Evolutionary conservation across 768 basidiomycete genomes (phyloP).

Genomic region (Trametes maxima): DNA sequence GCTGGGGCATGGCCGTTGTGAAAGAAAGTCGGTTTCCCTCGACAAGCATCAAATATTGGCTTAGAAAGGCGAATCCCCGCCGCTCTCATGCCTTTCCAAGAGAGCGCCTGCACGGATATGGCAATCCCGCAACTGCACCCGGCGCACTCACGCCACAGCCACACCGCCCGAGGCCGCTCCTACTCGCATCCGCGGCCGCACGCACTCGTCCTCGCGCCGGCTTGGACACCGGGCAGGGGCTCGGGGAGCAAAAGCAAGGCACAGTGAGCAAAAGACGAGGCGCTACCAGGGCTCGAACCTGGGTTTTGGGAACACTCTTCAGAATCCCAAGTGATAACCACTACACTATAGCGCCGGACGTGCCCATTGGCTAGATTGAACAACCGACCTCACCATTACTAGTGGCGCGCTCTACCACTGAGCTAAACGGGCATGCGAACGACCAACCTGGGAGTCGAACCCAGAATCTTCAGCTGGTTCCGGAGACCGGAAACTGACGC

Average conservation of each 20-base stretch:
- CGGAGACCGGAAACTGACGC: slow-evolving; percentile 7
- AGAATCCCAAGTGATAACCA: slow-evolving; percentile 20
- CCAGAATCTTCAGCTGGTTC: slow-evolving; percentile 10
- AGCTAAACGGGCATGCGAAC: slow-evolving; percentile 11
- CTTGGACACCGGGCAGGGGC: too few species aligned
- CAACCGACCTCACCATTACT: slow-evolving; percentile 16
- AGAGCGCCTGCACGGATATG: slow-evolving; percentile 3
- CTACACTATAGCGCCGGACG: slow-evolving; percentile 17
- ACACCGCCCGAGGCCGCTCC: slow-evolving; percentile 14
- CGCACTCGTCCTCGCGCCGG: background rate
- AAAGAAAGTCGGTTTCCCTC: slow-evolving; percentile 5
- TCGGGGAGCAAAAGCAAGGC: background rate
- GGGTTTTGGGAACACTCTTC: slow-evolving; percentile 17
- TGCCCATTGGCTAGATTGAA: slow-evolving; percentile 14
- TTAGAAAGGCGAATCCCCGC: slow-evolving; percentile 9
- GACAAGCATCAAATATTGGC: background rate
- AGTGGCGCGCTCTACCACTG: slow-evolving; percentile 19
- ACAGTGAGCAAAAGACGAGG: background rate
- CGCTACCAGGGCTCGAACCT: slow-evolving; percentile 20
- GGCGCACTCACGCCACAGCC: background rate
- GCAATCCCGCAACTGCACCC: background rate
- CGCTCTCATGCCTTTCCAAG: background rate
- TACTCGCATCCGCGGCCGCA: slow-evolving; percentile 5
- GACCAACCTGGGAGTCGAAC: slow-evolving; percentile 13
- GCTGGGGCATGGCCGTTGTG: slow-evolving; percentile 11